phyloP scores from a whole-genome alignment of 805 yeast species.

The Lachancea dasiensis region DNA sequence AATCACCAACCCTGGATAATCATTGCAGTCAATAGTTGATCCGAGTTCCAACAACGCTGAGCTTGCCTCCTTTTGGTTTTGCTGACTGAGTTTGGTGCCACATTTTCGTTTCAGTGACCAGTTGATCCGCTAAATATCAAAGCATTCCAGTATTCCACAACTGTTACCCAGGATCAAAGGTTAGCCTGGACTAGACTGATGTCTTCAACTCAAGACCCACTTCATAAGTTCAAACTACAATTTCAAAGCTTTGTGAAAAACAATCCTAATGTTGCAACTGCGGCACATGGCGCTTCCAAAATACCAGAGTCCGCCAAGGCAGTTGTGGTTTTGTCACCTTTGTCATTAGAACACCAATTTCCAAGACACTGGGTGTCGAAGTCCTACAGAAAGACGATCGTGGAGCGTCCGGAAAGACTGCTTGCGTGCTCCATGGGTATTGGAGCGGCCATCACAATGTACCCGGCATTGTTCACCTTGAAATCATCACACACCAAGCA shows the following conservation, averaged over 20 bases:
- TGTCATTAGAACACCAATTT: conserved; percentile 64
- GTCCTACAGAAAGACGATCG: conserved; percentile 58
- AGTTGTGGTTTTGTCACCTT: conserved; percentile 60
- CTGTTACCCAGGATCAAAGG: too few relatives aligned
- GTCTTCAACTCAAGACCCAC: conserved; percentile 25
- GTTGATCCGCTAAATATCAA: too few relatives aligned
- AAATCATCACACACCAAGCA: conserved; percentile 36
- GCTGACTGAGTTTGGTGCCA: not conserved
- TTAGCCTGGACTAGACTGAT: conserved; percentile 1
- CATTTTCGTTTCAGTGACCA: too few relatives aligned
- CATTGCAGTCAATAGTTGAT: too few relatives aligned
- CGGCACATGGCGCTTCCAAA: conserved; percentile 31
- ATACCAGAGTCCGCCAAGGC: conserved; percentile 43
- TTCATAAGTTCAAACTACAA: conserved; percentile 37
- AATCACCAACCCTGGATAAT: too few relatives aligned
- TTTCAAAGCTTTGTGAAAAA: conserved; percentile 40
- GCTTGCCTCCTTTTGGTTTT: not conserved
- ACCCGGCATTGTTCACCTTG: conserved; percentile 52
- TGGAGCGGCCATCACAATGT: conserved; percentile 65
- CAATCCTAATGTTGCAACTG: conserved; percentile 33
- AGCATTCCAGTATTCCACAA: too few relatives aligned
- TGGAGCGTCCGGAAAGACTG: conserved; percentile 77
- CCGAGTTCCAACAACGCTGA: too few relatives aligned
- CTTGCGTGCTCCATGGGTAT: conserved; percentile 74
- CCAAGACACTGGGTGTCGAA: conserved; percentile 74